phyloP scores from a whole-genome alignment of 2,329 filamentous ascomycete genomes.

The Colletotrichum sansevieriae region DNA sequence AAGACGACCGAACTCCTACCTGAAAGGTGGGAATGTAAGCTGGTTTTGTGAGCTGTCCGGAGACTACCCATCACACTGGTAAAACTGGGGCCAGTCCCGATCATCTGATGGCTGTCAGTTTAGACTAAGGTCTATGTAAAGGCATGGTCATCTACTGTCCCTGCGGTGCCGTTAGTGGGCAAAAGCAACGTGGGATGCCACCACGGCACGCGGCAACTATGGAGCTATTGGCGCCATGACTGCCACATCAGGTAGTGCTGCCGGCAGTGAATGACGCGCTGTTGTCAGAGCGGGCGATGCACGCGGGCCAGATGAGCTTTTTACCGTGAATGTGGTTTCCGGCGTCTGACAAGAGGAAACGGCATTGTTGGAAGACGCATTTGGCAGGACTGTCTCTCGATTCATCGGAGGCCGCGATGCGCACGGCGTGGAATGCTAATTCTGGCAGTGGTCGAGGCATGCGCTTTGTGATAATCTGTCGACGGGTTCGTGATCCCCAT shows the following conservation, averaged over 20 bases:
- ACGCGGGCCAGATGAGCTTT: slow-evolving; percentile 8
- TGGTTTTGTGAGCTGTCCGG: slow-evolving; percentile 40
- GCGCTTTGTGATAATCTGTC: slow-evolving; percentile 9
- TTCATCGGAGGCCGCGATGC: slow-evolving; percentile 10
- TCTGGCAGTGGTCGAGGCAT: slow-evolving; percentile 8
- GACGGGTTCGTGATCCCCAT: slow-evolving; percentile 19
- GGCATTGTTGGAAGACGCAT: slow-evolving; percentile 8
- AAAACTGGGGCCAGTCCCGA: slow-evolving; percentile 41
- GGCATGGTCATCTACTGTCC: slow-evolving; percentile 35
- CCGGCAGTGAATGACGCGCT: slow-evolving; percentile 35
- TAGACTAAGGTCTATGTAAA: slow-evolving; percentile 23
- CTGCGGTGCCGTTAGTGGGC: slow-evolving; percentile 36
- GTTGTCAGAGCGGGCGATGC: slow-evolving; percentile 39
- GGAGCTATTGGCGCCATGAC: slow-evolving; percentile 41
- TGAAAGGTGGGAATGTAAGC: slow-evolving; percentile 34
- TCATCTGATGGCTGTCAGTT: slow-evolving; percentile 40
- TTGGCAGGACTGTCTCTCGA: neutral
- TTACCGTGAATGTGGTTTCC: slow-evolving; percentile 13
- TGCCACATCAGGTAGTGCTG: slow-evolving; percentile 34
- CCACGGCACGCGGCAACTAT: slow-evolving; percentile 32
- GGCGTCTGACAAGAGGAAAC: slow-evolving; percentile 8
- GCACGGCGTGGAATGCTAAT: slow-evolving; percentile 19
- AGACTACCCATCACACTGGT: slow-evolving; percentile 37
- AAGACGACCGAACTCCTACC: slow-evolving; percentile 15
- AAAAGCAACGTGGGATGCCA: slow-evolving; percentile 41